A percentile compares a stretch with the other conserved stretches of the same genome.
These are phyloP conservation scores for Verticillium dahliae DNA, from an alignment of 2,329 filamentous ascomycete genomes.

Conservation along the genomic window DNA sequence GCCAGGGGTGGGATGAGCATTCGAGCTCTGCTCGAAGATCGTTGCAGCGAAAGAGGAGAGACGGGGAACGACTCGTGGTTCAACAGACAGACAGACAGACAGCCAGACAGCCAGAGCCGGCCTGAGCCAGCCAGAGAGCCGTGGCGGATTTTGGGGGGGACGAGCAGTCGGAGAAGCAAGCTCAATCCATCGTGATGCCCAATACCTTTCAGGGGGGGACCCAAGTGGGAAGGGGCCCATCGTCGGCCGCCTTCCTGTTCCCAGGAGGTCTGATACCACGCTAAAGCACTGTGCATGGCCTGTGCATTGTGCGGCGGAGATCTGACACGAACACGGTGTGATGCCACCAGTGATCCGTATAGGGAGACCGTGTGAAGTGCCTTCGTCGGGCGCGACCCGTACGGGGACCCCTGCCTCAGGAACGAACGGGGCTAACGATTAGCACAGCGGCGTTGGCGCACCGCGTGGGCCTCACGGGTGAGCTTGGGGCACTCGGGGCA, in stretches of 20 bases:
- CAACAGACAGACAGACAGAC: background rate
- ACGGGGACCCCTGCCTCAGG: background rate
- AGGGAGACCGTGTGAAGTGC: background rate
- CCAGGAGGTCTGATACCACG: slow-evolving; percentile 2
- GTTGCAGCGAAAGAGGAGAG: background rate
- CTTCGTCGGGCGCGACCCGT: background rate
- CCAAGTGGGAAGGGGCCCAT: background rate
- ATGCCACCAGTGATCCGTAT: background rate
- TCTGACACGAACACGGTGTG: background rate
- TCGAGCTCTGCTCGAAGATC: background rate
- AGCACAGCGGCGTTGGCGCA: background rate
- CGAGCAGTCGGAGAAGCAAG: background rate
- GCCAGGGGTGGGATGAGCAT: background rate
- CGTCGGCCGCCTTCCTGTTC: background rate
- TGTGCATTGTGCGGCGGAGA: background rate
- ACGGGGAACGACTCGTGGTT: background rate
- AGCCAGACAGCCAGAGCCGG: too few relatives aligned
- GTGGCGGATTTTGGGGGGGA: background rate
- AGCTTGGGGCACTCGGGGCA: background rate
- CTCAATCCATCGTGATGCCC: background rate
- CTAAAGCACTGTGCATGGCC: slow-evolving; percentile 1
- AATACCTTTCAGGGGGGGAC: background rate
- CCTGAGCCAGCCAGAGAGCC: background rate
- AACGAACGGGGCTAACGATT: background rate
- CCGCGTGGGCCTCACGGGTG: background rate